Evolutionary conservation across 148 eudicot genomes (phyloP).

Genomic region (Chenopodium berlandieri): DNA sequence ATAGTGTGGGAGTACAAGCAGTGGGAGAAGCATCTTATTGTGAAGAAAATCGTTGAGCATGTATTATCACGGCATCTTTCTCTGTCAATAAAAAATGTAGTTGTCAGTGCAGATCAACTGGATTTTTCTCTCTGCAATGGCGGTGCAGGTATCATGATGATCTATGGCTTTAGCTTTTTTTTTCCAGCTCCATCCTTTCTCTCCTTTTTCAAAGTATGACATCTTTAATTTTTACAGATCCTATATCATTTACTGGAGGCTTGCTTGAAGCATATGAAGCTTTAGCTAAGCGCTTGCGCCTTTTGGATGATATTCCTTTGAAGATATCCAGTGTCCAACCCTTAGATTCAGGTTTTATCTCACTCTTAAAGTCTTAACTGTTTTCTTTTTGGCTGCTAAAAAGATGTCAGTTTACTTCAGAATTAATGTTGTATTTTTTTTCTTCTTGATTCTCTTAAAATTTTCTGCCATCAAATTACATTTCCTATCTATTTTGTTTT

Average conservation of each 20-base stretch:
- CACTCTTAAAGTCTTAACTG: not conserved
- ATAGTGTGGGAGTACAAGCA: slow-evolving; percentile 80
- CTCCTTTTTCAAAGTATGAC: not conserved
- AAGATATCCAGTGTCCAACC: slow-evolving; percentile 89
- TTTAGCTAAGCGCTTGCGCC: slow-evolving; percentile 70
- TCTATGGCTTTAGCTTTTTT: not conserved
- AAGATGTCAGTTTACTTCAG: not conserved
- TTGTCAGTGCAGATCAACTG: slow-evolving; percentile 70
- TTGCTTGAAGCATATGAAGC: slow-evolving; percentile 62
- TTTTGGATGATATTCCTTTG: slow-evolving; percentile 76
- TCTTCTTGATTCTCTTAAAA: not conserved
- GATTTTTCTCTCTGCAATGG: slow-evolving; percentile 72
- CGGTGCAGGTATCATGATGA: slow-evolving; percentile 44
- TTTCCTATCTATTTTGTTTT: not conserved
- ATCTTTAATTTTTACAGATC: slow-evolving; percentile 53
- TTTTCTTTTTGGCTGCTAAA: not conserved
- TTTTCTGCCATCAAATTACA: not conserved
- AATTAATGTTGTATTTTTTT: not conserved
- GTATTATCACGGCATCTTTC: slow-evolving; percentile 74
- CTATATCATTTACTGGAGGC: slow-evolving; percentile 47
- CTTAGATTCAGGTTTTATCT: slow-evolving; percentile 71
- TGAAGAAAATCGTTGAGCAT: slow-evolving; percentile 69
- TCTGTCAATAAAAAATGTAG: slow-evolving; percentile 49
- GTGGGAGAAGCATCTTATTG: slow-evolving; percentile 72
- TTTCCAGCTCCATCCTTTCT: not conserved